Evolutionary conservation across 805 yeast species (phyloP).

Genomic region (Pichia sporocuriosa): DNA sequence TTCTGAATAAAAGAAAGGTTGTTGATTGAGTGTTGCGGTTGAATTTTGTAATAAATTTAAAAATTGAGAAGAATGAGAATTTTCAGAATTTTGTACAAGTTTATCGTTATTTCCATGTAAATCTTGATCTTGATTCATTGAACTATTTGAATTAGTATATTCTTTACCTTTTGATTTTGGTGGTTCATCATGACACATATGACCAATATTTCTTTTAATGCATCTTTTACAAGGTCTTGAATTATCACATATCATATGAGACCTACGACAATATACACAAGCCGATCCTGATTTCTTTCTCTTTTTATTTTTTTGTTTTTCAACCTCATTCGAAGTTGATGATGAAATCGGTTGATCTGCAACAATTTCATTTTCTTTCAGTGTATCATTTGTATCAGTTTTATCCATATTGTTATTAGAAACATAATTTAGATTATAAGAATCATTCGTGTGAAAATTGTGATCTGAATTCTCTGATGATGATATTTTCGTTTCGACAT

Average conservation of each 20-base stretch:
- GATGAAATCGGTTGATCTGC: no score
- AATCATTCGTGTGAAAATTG: no score
- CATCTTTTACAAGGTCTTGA: constrained; percentile 74
- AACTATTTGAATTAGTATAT: neutral
- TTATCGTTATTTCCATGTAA: neutral
- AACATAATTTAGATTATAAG: no score
- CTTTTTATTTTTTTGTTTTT: neutral
- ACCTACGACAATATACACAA: constrained; percentile 85
- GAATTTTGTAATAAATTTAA: constrained; percentile 10
- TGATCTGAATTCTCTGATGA: no score
- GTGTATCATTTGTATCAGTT: no score
- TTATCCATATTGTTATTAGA: no score
- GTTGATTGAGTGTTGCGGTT: constrained; percentile 39
- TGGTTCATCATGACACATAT: constrained; percentile 75
- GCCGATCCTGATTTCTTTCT: constrained; percentile 58
- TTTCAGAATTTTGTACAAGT: constrained; percentile 1
- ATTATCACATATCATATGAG: constrained; percentile 91
- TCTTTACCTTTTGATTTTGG: neutral
- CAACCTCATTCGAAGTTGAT: no score
- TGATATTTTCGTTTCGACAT: no score
- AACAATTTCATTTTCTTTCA: no score
- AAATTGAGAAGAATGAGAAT: neutral
- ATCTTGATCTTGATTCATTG: no score
- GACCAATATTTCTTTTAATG: constrained; percentile 80
- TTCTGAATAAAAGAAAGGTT: constrained; percentile 80